phyloP scores from a whole-genome alignment of 2,329 filamentous ascomycete genomes.

The Aspergillus felis region DNA sequence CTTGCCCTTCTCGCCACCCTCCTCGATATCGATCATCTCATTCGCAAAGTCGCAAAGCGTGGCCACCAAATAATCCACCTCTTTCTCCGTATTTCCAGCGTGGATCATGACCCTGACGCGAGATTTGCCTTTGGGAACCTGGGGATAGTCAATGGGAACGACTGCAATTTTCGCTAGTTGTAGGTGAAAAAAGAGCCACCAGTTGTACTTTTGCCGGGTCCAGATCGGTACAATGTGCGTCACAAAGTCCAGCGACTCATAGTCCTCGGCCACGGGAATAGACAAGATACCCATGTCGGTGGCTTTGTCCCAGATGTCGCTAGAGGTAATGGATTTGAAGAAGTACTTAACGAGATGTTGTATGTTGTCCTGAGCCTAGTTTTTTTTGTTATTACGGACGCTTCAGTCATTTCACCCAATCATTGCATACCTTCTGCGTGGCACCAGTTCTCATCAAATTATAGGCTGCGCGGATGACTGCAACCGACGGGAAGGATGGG shows the following conservation, averaged over 20 bases:
- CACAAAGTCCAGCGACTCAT: constrained; percentile 35
- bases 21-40: background rate
- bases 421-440: constrained; percentile 6
- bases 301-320: constrained; percentile 8
- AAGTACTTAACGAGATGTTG: constrained; percentile 8
- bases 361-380: constrained; percentile 12
- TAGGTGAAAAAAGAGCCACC: constrained; percentile 28
- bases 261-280: constrained; percentile 5
- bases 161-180: constrained; percentile 47
- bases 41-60: background rate
- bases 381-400: background rate
- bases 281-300: constrained; percentile 4
- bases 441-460: background rate
- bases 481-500: constrained; percentile 54
- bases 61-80: background rate
- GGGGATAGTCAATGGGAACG: constrained; percentile 48
- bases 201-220: constrained; percentile 30
- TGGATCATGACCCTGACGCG: constrained; percentile 60
- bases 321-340: constrained; percentile 1
- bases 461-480: background rate
- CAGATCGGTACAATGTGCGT: constrained; percentile 40
- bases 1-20: background rate
- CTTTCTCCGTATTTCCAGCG: constrained; percentile 51
- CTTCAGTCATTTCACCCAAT: too few species aligned
- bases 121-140: constrained; percentile 55